Evolutionary conservation across 2,329 filamentous ascomycete species (phyloP).

Genomic region (Colletotrichum tropicicola): DNA sequence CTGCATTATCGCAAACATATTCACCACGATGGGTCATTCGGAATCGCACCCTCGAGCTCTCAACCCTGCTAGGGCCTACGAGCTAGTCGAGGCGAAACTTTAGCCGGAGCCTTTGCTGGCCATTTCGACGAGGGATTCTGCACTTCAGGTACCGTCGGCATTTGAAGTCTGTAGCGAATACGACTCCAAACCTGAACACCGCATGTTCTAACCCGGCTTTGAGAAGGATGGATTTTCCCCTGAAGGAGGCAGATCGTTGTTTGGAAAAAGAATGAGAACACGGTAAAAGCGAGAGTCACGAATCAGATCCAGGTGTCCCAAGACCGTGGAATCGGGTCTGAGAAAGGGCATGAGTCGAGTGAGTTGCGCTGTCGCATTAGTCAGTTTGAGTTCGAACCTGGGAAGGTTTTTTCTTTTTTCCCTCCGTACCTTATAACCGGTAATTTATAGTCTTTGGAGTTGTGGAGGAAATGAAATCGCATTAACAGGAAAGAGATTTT

Average conservation of each 20-base stretch:
- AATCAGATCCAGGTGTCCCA: neutral
- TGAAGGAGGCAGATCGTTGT: neutral
- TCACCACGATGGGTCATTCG: neutral
- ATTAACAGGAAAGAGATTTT: neutral
- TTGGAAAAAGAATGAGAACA: neutral
- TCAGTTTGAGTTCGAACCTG: neutral
- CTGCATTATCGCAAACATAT: neutral
- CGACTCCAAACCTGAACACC: neutral
- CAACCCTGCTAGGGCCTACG: neutral
- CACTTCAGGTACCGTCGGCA: neutral
- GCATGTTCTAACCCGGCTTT: neutral
- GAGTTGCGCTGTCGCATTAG: neutral
- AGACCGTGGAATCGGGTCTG: neutral
- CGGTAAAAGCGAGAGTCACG: neutral
- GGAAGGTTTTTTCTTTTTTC: neutral
- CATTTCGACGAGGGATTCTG: neutral
- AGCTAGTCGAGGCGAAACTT: neutral
- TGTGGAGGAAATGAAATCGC: neutral
- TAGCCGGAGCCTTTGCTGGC: neutral
- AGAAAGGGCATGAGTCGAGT: neutral
- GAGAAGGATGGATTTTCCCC: too few relatives aligned
- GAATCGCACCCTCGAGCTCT: neutral
- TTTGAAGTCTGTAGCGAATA: neutral
- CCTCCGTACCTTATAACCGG: too few relatives aligned
- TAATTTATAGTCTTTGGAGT: neutral